phyloP scores from a whole-genome alignment of 2,329 filamentous ascomycete species.

The Cytospora leucostoma region DNA sequence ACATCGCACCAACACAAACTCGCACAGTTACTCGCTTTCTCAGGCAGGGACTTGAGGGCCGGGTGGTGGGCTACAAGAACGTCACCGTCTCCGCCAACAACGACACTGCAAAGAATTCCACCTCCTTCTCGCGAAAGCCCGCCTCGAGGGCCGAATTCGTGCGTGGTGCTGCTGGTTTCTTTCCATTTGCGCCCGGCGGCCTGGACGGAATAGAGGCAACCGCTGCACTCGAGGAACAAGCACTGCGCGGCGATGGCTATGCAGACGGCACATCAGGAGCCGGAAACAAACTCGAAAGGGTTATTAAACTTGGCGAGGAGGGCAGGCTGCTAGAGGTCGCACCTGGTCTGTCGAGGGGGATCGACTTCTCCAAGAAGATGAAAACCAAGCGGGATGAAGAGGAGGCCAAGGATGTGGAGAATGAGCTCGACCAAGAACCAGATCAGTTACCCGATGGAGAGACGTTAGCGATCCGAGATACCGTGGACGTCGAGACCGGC shows the following conservation, averaged over 20 bases:
- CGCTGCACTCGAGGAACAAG: slow-evolving; percentile 79
- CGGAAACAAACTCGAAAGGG: slow-evolving; percentile 68
- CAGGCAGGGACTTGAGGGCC: slow-evolving; percentile 86
- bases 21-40: slow-evolving; percentile 93
- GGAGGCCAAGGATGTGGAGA: slow-evolving; percentile 69
- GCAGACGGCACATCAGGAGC: slow-evolving; percentile 44
- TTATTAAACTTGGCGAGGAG: slow-evolving; percentile 79
- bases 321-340: slow-evolving; percentile 79
- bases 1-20: slow-evolving; percentile 86
- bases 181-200: slow-evolving; percentile 90
- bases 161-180: slow-evolving; percentile 87
- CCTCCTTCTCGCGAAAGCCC: slow-evolving; percentile 82
- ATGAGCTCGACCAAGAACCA: slow-evolving; percentile 55
- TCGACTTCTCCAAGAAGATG: slow-evolving; percentile 67
- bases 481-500: slow-evolving; percentile 19
- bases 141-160: slow-evolving; percentile 89
- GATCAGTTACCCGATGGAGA: slow-evolving; percentile 39
- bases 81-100: slow-evolving; percentile 88
- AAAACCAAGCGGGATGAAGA: slow-evolving; percentile 58
- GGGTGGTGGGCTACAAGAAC: slow-evolving; percentile 90
- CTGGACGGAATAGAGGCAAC: slow-evolving; percentile 84
- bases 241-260: slow-evolving; percentile 53
- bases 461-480: slow-evolving; percentile 33
- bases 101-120: slow-evolving; percentile 93
- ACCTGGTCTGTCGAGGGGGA: slow-evolving; percentile 78